Evolutionary conservation across 352 stramenopile genomes (phyloP).

Genomic region (Phytophthora syringae): DNA sequence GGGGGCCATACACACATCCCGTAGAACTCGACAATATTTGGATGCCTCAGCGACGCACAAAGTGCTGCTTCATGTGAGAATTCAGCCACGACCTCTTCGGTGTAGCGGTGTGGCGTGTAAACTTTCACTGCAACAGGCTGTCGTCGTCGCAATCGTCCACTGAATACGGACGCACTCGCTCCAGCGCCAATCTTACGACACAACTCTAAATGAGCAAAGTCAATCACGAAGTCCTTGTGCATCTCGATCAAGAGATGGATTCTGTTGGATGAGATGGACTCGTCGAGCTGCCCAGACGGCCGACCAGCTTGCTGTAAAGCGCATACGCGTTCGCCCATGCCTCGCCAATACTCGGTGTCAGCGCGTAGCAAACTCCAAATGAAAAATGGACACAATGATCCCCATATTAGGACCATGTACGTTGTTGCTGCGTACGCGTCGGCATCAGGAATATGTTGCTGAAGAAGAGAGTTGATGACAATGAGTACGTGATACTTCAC

Average conservation of each 20-base stretch:
- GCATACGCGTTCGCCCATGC: constrained; percentile 48
- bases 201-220: constrained; percentile 69
- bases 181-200: constrained; percentile 55
- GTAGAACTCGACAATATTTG: constrained; percentile 72
- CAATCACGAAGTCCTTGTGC: constrained; percentile 71
- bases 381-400: constrained; percentile 39
- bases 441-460: constrained; percentile 15
- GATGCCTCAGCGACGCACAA: constrained; percentile 53
- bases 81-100: constrained; percentile 52
- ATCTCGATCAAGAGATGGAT: constrained; percentile 72
- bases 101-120: constrained; percentile 61
- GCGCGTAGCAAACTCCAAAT: constrained; percentile 61
- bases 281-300: constrained; percentile 27
- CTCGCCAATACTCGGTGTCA: constrained; percentile 58
- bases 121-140: constrained; percentile 65
- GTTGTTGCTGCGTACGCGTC: not conserved
- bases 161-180: constrained; percentile 56
- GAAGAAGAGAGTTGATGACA: constrained; percentile 22
- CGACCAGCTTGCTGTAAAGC: constrained; percentile 27
- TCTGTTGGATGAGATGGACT: constrained; percentile 51
- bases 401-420: constrained; percentile 40
- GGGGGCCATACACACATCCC: constrained; percentile 72
- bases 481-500: constrained; percentile 38
- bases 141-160: constrained; percentile 41
- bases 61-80: constrained; percentile 74